A percentile compares a stretch with the other conserved stretches of the same genome.
Evolutionary conservation across 768 basidiomycete species (phyloP).

Genomic region (Pilatotrama ljubarskyi): DNA sequence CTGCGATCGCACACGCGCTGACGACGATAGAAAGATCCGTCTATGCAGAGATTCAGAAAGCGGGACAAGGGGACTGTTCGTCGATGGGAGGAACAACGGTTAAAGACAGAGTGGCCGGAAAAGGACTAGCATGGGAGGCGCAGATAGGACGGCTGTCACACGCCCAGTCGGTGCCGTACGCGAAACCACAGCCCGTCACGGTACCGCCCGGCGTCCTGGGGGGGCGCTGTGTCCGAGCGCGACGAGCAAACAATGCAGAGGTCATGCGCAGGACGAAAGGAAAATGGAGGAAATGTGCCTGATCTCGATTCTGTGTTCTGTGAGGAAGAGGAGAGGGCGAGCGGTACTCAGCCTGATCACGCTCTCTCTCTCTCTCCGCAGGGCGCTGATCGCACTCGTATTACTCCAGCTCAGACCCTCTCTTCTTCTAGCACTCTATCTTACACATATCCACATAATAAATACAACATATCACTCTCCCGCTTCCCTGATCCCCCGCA

Average conservation of each 20-base stretch:
- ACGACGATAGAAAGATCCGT: too few relatives aligned
- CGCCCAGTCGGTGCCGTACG: background rate
- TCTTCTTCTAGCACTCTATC: background rate
- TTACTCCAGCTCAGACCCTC: too few relatives aligned
- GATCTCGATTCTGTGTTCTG: constrained; percentile 1
- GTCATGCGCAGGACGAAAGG: background rate
- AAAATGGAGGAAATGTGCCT: background rate
- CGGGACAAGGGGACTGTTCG: too few relatives aligned
- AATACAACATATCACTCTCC: background rate
- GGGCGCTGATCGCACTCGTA: background rate
- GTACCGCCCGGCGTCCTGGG: background rate
- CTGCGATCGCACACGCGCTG: too few relatives aligned
- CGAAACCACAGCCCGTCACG: too few relatives aligned
- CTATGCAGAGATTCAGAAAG: too few relatives aligned
- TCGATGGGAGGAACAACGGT: too few relatives aligned
- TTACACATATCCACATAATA: background rate
- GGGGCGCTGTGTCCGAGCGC: too few relatives aligned
- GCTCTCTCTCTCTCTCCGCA: background rate
- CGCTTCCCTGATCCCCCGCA: background rate
- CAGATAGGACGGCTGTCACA: constrained; percentile 3
- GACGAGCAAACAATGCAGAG: background rate
- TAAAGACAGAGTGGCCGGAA: background rate
- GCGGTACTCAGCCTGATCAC: background rate
- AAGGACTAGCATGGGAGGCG: constrained; percentile 6
- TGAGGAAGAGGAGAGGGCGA: background rate